phyloP scores from a whole-genome alignment of 495 filamentous ascomycete species.

The Lasiosphaeriaceae sp. region DNA sequence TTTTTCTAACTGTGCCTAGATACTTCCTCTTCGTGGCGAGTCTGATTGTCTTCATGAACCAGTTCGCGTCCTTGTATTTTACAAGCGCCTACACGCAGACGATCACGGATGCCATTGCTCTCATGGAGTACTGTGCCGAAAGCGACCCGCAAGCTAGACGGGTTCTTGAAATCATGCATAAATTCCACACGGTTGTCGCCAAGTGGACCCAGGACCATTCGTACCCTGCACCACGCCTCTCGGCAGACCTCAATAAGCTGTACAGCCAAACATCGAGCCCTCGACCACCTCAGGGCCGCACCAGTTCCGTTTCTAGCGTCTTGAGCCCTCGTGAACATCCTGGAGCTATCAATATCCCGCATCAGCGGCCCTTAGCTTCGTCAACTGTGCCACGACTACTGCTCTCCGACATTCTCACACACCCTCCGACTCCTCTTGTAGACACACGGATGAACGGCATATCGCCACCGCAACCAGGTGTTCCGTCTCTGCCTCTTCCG shows the following conservation, averaged over 20 bases:
- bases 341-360: slow-evolving; percentile 3
- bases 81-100: slow-evolving; percentile 51
- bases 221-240: slow-evolving; percentile 37
- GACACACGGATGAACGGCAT: slow-evolving; percentile 22
- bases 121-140: slow-evolving; percentile 58
- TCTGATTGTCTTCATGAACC: slow-evolving; percentile 63
- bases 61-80: slow-evolving; percentile 62
- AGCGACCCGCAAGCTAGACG: slow-evolving; percentile 62
- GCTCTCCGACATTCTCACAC: slow-evolving; percentile 16
- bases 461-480: slow-evolving; percentile 3
- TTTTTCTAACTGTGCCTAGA: slow-evolving; percentile 22
- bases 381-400: slow-evolving; percentile 13
- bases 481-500: slow-evolving; percentile 1
- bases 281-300: slow-evolving; percentile 7
- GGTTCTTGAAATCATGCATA: slow-evolving; percentile 59
- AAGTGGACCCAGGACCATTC: slow-evolving; percentile 38
- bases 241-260: slow-evolving; percentile 33
- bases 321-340: slow-evolving; percentile 4
- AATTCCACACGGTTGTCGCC: slow-evolving; percentile 54
- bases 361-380: slow-evolving; percentile 19
- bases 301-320: slow-evolving; percentile 3
- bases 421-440: not conserved
- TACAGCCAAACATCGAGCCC: slow-evolving; percentile 15
- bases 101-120: slow-evolving; percentile 55
- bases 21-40: slow-evolving; percentile 73